Conservation (phyloP, 2,329 filamentous ascomycete species). For the Aspergillus clavatus region DNA sequence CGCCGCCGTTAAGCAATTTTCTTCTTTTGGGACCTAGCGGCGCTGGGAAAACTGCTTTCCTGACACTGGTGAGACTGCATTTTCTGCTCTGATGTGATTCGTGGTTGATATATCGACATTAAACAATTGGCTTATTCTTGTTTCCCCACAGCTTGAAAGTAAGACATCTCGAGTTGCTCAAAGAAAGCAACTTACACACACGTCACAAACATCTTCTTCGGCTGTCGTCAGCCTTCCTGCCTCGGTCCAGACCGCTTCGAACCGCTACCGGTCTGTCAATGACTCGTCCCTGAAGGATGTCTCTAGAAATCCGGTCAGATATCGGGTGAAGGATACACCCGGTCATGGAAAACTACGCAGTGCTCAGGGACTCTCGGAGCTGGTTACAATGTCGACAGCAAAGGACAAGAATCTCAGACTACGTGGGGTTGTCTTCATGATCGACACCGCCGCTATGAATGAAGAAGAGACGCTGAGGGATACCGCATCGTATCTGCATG, state of each 20-base stretch:
- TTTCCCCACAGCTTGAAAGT: conserved; percentile 38
- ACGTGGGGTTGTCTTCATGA: conserved; percentile 74
- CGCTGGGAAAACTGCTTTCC: conserved; percentile 80
- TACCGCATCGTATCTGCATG: conserved; percentile 80
- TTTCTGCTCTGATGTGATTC: neutral
- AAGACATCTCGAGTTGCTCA: conserved; percentile 39
- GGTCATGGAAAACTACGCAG: conserved; percentile 91
- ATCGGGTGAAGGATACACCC: conserved; percentile 65
- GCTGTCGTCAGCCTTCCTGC: conserved; percentile 54
- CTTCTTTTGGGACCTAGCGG: conserved; percentile 77
- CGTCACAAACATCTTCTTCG: conserved; percentile 56
- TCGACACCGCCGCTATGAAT: conserved; percentile 71
- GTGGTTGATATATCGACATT: neutral
- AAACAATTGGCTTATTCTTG: neutral
- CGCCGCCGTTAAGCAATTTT: conserved; percentile 64
- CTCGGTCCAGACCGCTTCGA: conserved; percentile 49
- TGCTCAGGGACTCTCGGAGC: conserved; percentile 44
- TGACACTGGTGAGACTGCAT: conserved; percentile 61
- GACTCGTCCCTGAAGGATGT: conserved; percentile 60
- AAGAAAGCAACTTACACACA: conserved; percentile 50
- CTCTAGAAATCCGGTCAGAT: conserved; percentile 33
- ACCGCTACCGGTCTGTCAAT: conserved; percentile 61
- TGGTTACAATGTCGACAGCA: conserved; percentile 28
- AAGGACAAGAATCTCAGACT: conserved; percentile 43
- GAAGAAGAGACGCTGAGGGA: conserved; percentile 55